A percentile compares a stretch with the other conserved stretches of the same genome.
Conservation (phyloP, 2,329 filamentous ascomycete species). For the Pseudonectria foliicola region DNA sequence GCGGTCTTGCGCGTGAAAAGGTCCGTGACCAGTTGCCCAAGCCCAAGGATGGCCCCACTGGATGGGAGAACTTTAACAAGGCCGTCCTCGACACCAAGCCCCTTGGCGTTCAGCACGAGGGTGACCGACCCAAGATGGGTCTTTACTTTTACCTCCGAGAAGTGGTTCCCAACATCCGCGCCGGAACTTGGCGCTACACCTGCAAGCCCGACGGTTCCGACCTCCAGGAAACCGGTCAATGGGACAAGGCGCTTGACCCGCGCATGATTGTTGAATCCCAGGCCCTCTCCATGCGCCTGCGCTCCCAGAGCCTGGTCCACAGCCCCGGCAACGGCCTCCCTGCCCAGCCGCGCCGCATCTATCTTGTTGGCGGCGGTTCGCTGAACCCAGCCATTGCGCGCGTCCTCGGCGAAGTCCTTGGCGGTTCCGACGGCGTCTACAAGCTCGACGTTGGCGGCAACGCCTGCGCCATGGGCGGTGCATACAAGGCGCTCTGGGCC, state of each 20-base stretch:
- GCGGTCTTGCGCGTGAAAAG: constrained; percentile 83
- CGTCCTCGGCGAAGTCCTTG: constrained; percentile 80
- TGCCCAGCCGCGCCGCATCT: constrained; percentile 79
- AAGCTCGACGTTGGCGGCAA: constrained; percentile 91
- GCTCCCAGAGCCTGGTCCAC: constrained; percentile 69
- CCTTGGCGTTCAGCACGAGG: constrained; percentile 49
- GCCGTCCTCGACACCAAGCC: constrained; percentile 60
- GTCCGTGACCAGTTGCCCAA: constrained; percentile 73
- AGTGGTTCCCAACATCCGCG: constrained; percentile 84
- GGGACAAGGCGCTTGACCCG: constrained; percentile 62
- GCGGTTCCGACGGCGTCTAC: constrained; percentile 83
- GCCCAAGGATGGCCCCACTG: constrained; percentile 36
- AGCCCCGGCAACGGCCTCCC: constrained; percentile 51
- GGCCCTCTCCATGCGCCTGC: constrained; percentile 80
- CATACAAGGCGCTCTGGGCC: constrained; percentile 95
- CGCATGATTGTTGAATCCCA: constrained; percentile 92
- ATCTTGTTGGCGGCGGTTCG: constrained; percentile 89
- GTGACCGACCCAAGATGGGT: constrained; percentile 68
- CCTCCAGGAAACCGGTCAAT: constrained; percentile 30
- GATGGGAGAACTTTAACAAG: constrained; percentile 78
- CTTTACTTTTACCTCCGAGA: constrained; percentile 95
- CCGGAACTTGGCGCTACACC: constrained; percentile 81
- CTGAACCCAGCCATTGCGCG: constrained; percentile 83
- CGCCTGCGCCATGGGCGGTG: constrained; percentile 86
- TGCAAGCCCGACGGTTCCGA: constrained; percentile 48